Conservation (phyloP, 305 asterid species). For the Solanum chacoense region DNA sequence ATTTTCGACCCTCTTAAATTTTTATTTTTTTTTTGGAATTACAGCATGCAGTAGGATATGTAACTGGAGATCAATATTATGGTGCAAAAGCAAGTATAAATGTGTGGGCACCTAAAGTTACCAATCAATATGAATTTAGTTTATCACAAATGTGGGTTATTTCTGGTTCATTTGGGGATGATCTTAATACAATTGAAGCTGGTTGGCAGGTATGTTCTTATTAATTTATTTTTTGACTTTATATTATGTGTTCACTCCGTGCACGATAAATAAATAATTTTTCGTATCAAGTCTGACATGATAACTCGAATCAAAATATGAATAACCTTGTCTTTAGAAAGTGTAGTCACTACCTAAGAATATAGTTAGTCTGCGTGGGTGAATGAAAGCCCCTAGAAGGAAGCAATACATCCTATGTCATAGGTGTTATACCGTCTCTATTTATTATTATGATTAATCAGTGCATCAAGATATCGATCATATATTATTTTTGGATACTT, state of each 20-base stretch:
- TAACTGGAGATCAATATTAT: slow-evolving; percentile 63
- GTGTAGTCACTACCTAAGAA: background rate
- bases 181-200: slow-evolving; percentile 98
- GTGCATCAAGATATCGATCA: background rate
- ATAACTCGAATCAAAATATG: background rate
- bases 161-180: slow-evolving; percentile 84
- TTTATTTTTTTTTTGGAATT: too few relatives aligned
- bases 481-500: background rate
- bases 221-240: background rate
- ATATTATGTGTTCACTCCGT: background rate
- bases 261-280: background rate
- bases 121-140: slow-evolving; percentile 66
- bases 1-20: background rate
- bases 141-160: slow-evolving; percentile 86
- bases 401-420: background rate
- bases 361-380: background rate
- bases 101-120: slow-evolving; percentile 78
- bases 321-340: background rate
- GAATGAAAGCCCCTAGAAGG: background rate
- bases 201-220: slow-evolving; percentile 83
- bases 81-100: slow-evolving; percentile 90
- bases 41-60: slow-evolving; percentile 93
- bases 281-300: background rate
- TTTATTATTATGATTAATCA: background rate
- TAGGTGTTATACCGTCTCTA: background rate